Base-by-base conservation (phyloP, 2,329 filamentous ascomycete species). In the Rhytidhysteron rufulum region DNA sequence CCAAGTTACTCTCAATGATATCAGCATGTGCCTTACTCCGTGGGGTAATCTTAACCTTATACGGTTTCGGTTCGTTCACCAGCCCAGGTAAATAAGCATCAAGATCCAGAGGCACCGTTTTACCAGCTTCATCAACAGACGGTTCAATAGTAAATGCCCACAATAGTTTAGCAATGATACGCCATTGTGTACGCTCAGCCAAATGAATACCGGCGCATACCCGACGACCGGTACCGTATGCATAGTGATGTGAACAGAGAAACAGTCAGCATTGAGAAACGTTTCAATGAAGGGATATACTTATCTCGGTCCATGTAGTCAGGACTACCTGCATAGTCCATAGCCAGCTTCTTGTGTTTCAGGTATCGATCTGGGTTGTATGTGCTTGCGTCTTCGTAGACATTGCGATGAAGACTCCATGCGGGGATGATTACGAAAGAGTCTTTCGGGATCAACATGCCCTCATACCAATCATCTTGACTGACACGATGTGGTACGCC, bases 131-230 rank as follows among this genome's bases (percentile, higher is more conserved):
- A 4, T 72, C 53, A 0, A 73, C 17, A 4, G 37, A 13, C 16
- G 20, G 17, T 4, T 16, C 13, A 16, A 39, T 25, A 19, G 31
- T 51, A 37, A 77, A 78, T 0, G 64, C 75, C 76, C 76, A 80
- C 0, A 80, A 41, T 31, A 60, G 27, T 45, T 60, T 60, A 13
- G 54, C 41, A 36, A 58, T 50, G 3, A 49, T 50, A n/a, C 57
- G 43, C 37, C 55, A 62, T 30, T 78, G 57, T 0, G 69, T 75
- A 0, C 71, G 66, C 21, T 71, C 66, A 0, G 71, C 72, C 0
- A 78, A 62, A 40, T 78, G 73, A 52, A 72, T 63, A 0, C 72
- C 71, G 1, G 66, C 62, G 41, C 72, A 74, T 25, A 67, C 58
- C 7, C 72, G 57, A 15, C 45, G 39, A 4, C 49, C 43, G 7